Evolutionary conservation across 176 grass and related monocot genomes (phyloP).

Genomic region (Cenchrus fungigraminus): DNA sequence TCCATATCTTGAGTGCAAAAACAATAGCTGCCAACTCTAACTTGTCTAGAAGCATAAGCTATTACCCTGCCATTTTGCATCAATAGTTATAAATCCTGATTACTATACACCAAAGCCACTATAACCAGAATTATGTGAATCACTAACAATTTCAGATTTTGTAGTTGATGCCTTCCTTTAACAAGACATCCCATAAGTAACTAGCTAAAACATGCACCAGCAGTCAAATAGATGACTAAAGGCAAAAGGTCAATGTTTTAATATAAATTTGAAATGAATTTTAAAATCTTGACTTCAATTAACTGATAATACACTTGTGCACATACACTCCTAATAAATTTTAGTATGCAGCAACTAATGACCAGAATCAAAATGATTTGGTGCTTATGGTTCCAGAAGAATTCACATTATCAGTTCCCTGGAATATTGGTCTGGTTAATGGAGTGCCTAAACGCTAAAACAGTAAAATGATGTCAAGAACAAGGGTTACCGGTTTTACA

Average conservation of each 20-base stretch:
- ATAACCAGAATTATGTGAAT: conserved; percentile 1
- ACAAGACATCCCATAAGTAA: neutral
- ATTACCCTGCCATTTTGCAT: too few species aligned
- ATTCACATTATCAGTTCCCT: neutral
- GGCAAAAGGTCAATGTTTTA: neutral
- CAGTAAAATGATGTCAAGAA: neutral
- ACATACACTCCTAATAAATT: neutral
- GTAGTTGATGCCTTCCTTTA: neutral
- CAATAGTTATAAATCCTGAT: neutral
- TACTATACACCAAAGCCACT: neutral
- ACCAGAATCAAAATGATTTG: neutral
- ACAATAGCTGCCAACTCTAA: too few species aligned
- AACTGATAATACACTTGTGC: neutral
- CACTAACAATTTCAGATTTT: neutral
- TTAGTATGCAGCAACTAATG: neutral
- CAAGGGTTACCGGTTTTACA: neutral
- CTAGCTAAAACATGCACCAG: neutral
- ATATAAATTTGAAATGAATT: neutral
- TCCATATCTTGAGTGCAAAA: too few species aligned
- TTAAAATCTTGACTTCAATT: neutral
- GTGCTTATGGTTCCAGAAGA: conserved; percentile 7
- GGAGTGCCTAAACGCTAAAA: neutral
- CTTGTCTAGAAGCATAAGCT: too few species aligned
- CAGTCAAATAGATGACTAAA: neutral
- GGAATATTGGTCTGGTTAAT: neutral